These are phyloP conservation scores for Oropetium thomaeum DNA, from an alignment of 176 grass and related monocot species.

Conservation along the genomic window DNA sequence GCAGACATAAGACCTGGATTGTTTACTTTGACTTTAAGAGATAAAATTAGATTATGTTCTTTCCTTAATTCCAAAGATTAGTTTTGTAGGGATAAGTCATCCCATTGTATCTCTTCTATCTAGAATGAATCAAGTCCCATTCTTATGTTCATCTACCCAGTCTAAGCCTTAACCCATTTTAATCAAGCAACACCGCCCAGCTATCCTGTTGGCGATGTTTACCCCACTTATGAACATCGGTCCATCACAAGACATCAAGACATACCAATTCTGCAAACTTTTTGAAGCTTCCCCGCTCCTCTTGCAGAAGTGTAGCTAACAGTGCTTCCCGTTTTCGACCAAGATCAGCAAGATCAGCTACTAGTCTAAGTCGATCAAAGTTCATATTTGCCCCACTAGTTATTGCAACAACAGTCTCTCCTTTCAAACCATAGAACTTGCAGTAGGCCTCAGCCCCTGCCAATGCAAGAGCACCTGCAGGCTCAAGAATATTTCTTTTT, in stretches of 20 bases:
- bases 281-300: constrained; percentile 91
- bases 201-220: neutral
- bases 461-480: constrained; percentile 85
- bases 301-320: constrained; percentile 76
- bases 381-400: constrained; percentile 99
- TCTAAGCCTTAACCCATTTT: neutral
- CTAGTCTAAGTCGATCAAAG: constrained; percentile 85
- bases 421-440: constrained; percentile 87
- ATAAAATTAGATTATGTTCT: too few species aligned
- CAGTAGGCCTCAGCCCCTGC: constrained; percentile 97
- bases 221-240: neutral
- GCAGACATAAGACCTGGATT: too few species aligned
- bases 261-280: constrained; percentile 71
- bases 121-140: neutral
- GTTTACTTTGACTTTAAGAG: too few species aligned
- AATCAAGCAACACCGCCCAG: neutral
- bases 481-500: constrained; percentile 98
- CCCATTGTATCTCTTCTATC: neutral
- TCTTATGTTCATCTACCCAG: neutral
- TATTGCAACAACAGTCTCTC: constrained; percentile 85
- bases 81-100: neutral
- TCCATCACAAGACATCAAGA: constrained; percentile 18
- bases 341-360: constrained; percentile 95
- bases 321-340: constrained; percentile 89
- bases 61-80: too few species aligned